phyloP scores from a whole-genome alignment of 345 rosid genomes.

The Murraya paniculata region DNA sequence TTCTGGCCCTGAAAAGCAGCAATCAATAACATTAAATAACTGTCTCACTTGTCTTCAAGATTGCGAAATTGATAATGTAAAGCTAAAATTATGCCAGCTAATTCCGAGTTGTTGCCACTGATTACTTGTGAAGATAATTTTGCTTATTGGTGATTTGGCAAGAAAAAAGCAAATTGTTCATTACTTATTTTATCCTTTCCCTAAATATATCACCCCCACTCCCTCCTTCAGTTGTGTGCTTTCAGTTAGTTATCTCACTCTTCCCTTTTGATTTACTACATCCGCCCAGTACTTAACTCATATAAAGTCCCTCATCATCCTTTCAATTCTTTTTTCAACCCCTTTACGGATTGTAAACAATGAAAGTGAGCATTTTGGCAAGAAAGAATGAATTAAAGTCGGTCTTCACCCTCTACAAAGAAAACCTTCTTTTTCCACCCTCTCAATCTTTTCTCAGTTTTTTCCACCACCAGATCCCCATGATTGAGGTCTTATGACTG shows the following conservation, averaged over 20 bases:
- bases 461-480: too few relatives aligned
- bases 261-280: not conserved
- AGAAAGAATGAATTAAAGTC: too few relatives aligned
- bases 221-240: not conserved
- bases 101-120: not conserved
- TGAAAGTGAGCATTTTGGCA: too few relatives aligned
- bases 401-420: too few relatives aligned
- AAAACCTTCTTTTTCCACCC: too few relatives aligned
- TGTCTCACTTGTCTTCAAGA: not conserved
- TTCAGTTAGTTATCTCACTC: not conserved
- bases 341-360: too few relatives aligned
- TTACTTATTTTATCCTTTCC: not conserved
- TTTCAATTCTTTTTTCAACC: too few relatives aligned
- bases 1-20: constrained; percentile 54
- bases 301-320: too few relatives aligned
- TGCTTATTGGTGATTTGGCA: not conserved
- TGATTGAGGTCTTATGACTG: too few relatives aligned
- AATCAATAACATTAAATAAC: not conserved
- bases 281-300: too few relatives aligned
- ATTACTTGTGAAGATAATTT: not conserved
- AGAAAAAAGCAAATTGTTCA: not conserved
- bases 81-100: not conserved
- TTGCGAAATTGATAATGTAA: not conserved
- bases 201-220: not conserved
- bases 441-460: too few relatives aligned